These are phyloP conservation scores for Calocybe cyanea DNA, from an alignment of 768 basidiomycete genomes.

Conservation along the genomic window DNA sequence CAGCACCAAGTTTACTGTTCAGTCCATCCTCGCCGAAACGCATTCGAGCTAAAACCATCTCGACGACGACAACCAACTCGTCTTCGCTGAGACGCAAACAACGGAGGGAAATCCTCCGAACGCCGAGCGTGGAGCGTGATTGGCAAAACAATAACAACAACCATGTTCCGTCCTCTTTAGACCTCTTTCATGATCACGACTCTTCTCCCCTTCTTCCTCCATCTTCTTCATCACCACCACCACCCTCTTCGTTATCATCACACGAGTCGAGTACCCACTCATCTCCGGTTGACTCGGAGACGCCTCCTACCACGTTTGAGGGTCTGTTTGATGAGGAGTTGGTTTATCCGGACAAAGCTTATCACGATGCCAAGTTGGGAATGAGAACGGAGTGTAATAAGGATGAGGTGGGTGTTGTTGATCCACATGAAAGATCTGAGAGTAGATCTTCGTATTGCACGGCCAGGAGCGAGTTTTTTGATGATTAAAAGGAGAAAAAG, in stretches of 20 bases:
- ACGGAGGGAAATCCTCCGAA: slow-evolving; percentile 28
- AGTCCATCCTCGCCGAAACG: too few relatives aligned
- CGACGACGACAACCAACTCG: slow-evolving; percentile 3
- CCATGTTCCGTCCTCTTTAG: slow-evolving; percentile 9
- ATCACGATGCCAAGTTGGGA: neutral
- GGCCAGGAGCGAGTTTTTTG: slow-evolving; percentile 28
- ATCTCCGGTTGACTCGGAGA: slow-evolving; percentile 9
- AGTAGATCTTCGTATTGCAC: slow-evolving; percentile 33
- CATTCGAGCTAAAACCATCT: too few relatives aligned
- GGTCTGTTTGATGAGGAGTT: slow-evolving; percentile 10
- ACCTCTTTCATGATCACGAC: slow-evolving; percentile 6
- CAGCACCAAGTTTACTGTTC: neutral
- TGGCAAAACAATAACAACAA: slow-evolving; percentile 20
- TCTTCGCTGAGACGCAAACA: slow-evolving; percentile 27
- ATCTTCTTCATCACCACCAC: slow-evolving; percentile 10
- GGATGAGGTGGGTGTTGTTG: neutral
- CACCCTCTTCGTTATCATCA: too few relatives aligned
- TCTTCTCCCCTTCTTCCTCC: neutral
- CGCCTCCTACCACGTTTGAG: slow-evolving; percentile 18
- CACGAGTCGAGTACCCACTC: too few relatives aligned
- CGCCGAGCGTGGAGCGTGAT: slow-evolving; percentile 34
- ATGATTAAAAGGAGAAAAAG: slow-evolving; percentile 4
- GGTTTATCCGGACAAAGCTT: neutral
- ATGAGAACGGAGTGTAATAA: neutral
- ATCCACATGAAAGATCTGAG: slow-evolving; percentile 21